Evolutionary conservation across 1,284 basidiomycete genomes (phyloP).

Genomic region (Leccinum ponderosum): DNA sequence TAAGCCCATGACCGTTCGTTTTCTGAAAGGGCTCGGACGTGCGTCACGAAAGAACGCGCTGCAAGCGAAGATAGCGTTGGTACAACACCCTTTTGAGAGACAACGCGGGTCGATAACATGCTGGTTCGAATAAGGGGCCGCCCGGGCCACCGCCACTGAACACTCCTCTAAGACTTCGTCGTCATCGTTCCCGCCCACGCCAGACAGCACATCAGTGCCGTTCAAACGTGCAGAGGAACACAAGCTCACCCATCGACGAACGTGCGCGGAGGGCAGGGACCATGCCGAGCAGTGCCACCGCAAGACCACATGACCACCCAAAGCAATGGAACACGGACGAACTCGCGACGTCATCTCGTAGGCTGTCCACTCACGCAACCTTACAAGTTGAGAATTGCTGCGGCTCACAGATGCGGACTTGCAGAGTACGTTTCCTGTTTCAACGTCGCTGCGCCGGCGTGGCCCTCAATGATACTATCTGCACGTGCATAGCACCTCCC

Average conservation of each 20-base stretch:
- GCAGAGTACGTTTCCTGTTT: conserved; percentile 16
- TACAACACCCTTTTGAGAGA: conserved; percentile 33
- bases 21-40: conserved; percentile 42
- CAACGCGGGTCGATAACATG: conserved; percentile 42
- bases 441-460: background rate
- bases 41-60: conserved; percentile 50
- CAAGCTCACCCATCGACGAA: background rate
- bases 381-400: conserved; percentile 31
- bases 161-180: no score
- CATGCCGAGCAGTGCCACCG: conserved; percentile 5
- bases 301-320: conserved; percentile 12
- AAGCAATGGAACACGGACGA: conserved; percentile 30
- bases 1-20: conserved; percentile 41
- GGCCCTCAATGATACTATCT: background rate
- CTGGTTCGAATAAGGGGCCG: no score
- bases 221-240: background rate
- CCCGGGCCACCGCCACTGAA: no score
- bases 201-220: conserved; percentile 4
- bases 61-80: conserved; percentile 52
- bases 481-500: conserved; percentile 15
- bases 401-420: conserved; percentile 28
- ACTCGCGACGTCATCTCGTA: conserved; percentile 13
- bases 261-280: conserved; percentile 14
- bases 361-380: conserved; percentile 16
- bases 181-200: background rate